Evolutionary conservation across 257 asterid genomes (phyloP).

Genomic region (Orobanche coerulescens): DNA sequence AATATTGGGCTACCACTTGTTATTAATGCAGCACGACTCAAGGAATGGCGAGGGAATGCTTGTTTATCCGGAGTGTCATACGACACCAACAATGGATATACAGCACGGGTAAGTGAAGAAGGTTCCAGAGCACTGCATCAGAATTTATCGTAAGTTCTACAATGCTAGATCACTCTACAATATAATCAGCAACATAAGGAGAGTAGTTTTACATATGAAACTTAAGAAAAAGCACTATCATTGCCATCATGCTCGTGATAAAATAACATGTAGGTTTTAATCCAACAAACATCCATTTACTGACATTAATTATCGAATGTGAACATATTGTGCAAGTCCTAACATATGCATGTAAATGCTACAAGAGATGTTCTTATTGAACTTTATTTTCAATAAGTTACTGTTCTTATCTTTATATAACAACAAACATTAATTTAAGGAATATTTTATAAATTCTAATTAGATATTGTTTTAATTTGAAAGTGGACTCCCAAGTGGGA

Average conservation of each 20-base stretch:
- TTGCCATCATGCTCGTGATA: not conserved
- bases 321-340: not conserved
- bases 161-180: not conserved
- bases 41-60: conserved; percentile 96
- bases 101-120: conserved; percentile 78
- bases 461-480: too few species aligned
- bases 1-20: conserved; percentile 98
- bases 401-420: too few species aligned
- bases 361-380: not conserved
- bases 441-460: too few species aligned
- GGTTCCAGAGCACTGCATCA: conserved; percentile 89
- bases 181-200: not conserved
- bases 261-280: not conserved
- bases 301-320: conserved; percentile 4
- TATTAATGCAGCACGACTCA: conserved; percentile 94
- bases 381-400: too few species aligned
- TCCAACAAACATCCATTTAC: not conserved
- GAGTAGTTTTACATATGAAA: not conserved
- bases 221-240: not conserved
- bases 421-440: too few species aligned
- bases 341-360: not conserved
- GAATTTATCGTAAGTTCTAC: conserved; percentile 23
- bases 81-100: conserved; percentile 77
- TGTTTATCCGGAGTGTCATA: conserved; percentile 75
- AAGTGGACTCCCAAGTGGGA: too few species aligned